phyloP scores from a whole-genome alignment of 148 eudicot genomes.

The Fagopyrum esculentum region DNA sequence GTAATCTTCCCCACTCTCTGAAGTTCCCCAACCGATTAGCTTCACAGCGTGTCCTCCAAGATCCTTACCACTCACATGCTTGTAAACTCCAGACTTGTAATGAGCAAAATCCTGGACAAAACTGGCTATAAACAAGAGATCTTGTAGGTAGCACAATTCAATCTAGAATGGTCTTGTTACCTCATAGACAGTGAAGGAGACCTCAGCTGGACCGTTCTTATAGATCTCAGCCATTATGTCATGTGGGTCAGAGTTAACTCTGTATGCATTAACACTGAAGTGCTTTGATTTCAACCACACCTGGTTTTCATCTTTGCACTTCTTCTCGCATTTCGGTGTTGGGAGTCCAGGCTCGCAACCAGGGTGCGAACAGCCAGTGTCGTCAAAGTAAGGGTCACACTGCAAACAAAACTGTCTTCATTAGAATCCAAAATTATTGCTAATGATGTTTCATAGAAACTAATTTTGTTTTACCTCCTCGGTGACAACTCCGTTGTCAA shows the following conservation, averaged over 20 bases:
- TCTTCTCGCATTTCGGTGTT: slow-evolving; percentile 67
- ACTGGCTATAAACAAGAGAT: not conserved
- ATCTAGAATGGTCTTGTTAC: slow-evolving; percentile 23
- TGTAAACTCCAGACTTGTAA: slow-evolving; percentile 92
- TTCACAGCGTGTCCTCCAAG: slow-evolving; percentile 97
- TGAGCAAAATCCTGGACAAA: slow-evolving; percentile 74
- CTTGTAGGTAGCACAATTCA: not conserved
- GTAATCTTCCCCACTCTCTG: slow-evolving; percentile 78
- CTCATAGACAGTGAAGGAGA: slow-evolving; percentile 77
- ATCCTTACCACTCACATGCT: slow-evolving; percentile 54
- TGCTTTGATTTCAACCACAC: slow-evolving; percentile 73
- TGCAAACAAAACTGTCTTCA: slow-evolving; percentile 19
- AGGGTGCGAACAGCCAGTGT: slow-evolving; percentile 78
- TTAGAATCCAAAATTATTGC: not conserved
- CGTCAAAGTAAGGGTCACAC: slow-evolving; percentile 96
- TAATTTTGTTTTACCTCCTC: slow-evolving; percentile 43
- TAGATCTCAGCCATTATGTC: slow-evolving; percentile 88
- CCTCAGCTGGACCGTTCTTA: slow-evolving; percentile 91
- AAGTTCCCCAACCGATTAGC: slow-evolving; percentile 94
- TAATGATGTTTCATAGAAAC: not conserved
- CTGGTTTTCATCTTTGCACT: slow-evolving; percentile 51
- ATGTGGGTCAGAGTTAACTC: slow-evolving; percentile 41
- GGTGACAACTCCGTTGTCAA: slow-evolving; percentile 72
- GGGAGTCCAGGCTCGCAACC: slow-evolving; percentile 90
- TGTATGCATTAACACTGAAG: slow-evolving; percentile 54